These are phyloP conservation scores for Macrolepiota fuliginosa DNA, from an alignment of 768 basidiomycete species.

Conservation along the genomic window DNA sequence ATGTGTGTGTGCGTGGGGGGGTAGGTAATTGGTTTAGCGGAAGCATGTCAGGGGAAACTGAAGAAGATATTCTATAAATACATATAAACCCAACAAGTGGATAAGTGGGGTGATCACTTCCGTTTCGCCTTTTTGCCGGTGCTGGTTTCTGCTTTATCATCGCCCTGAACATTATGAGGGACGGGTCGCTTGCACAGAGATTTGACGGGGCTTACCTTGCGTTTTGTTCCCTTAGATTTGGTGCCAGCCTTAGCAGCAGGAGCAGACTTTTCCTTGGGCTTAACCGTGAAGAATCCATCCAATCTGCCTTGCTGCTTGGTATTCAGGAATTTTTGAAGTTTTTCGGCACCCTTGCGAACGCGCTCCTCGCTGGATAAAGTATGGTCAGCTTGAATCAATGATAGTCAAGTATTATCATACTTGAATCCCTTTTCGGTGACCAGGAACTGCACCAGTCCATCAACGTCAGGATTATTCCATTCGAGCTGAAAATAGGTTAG, in stretches of 20 bases:
- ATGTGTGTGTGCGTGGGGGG: no score
- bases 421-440: constrained; percentile 97
- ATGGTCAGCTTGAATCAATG: constrained; percentile 4
- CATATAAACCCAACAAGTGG: not conserved
- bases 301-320: constrained; percentile 95
- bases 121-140: constrained; percentile 14
- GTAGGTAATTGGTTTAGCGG: no score
- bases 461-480: constrained; percentile 91
- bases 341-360: constrained; percentile 92
- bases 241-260: constrained; percentile 22
- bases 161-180: constrained; percentile 28
- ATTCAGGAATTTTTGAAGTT: constrained; percentile 81
- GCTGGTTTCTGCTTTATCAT: constrained; percentile 36
- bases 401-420: constrained; percentile 41
- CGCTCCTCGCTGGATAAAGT: constrained; percentile 80
- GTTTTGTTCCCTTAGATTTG: constrained; percentile 39
- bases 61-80: not conserved
- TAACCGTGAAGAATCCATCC: constrained; percentile 90
- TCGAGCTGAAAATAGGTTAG: constrained; percentile 59
- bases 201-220: constrained; percentile 44
- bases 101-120: constrained; percentile 6
- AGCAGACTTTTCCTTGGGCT: constrained; percentile 49
- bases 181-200: not conserved
- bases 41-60: no score
- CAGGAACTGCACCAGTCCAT: constrained; percentile 91